phyloP scores from a whole-genome alignment of 257 asterid genomes.

The Agastache rugosa region DNA sequence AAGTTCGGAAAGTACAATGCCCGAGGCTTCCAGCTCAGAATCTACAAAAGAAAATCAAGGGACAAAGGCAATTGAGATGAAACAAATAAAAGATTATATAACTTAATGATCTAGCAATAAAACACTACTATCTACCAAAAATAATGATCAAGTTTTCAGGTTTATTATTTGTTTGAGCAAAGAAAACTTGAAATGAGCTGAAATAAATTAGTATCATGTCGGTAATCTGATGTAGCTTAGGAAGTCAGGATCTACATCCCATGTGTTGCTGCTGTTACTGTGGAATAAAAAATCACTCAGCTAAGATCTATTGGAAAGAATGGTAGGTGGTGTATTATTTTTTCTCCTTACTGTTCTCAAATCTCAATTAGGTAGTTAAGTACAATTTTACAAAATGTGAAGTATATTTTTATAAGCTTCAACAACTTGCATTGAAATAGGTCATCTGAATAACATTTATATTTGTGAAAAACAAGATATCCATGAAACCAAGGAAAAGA shows the following conservation, averaged over 20 bases:
- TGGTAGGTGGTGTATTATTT: neutral
- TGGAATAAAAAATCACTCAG: constrained; percentile 7
- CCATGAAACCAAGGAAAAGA: constrained; percentile 3
- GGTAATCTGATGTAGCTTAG: neutral
- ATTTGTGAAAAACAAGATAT: neutral
- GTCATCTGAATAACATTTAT: neutral
- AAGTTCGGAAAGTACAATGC: constrained; percentile 86
- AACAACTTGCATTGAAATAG: constrained; percentile 11
- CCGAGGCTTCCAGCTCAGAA: constrained; percentile 91
- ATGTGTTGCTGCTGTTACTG: neutral
- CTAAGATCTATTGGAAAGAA: neutral
- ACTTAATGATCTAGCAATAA: neutral
- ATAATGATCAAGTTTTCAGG: constrained; percentile 1
- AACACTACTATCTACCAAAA: constrained; percentile 6
- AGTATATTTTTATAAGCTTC: neutral
- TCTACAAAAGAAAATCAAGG: constrained; percentile 46
- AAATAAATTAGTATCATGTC: constrained; percentile 18
- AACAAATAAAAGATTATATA: neutral
- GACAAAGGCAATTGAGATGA: constrained; percentile 21
- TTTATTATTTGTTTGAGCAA: neutral
- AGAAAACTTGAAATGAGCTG: neutral
- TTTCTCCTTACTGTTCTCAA: constrained; percentile 1
- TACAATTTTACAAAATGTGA: neutral
- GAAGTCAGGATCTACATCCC: constrained; percentile 15
- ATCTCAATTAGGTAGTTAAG: neutral